Evolutionary conservation across 148 eudicot genomes (phyloP).

Genomic region (Persicaria tinctoria): DNA sequence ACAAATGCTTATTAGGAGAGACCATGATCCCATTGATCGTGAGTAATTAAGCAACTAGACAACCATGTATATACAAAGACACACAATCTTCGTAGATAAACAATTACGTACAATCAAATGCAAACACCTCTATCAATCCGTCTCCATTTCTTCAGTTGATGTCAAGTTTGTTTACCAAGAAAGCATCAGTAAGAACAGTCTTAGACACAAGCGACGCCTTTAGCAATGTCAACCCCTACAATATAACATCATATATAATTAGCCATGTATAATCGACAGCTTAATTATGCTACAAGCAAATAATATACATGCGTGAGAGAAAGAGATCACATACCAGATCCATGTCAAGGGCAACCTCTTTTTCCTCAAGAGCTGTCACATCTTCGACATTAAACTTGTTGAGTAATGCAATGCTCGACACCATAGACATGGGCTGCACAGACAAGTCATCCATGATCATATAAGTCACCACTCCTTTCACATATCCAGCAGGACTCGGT

Average conservation of each 20-base stretch:
- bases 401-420: background rate
- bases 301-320: background rate
- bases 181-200: constrained; percentile 4
- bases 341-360: background rate
- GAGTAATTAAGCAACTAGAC: no score
- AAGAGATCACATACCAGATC: background rate
- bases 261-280: no score
- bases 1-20: no score
- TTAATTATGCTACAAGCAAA: no score
- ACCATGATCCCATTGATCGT: no score
- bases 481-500: background rate
- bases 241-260: background rate
- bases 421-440: background rate
- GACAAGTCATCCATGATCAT: constrained; percentile 11
- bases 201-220: background rate
- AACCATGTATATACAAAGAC: background rate
- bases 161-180: constrained; percentile 1
- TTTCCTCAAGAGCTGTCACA: background rate
- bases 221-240: constrained; percentile 1
- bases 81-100: background rate
- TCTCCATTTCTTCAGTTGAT: background rate
- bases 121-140: background rate
- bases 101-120: background rate
- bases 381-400: constrained; percentile 6
- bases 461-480: background rate